These are phyloP conservation scores for Aspergillus heteromorphus DNA, from an alignment of 495 filamentous ascomycete genomes.

Conservation along the genomic window DNA sequence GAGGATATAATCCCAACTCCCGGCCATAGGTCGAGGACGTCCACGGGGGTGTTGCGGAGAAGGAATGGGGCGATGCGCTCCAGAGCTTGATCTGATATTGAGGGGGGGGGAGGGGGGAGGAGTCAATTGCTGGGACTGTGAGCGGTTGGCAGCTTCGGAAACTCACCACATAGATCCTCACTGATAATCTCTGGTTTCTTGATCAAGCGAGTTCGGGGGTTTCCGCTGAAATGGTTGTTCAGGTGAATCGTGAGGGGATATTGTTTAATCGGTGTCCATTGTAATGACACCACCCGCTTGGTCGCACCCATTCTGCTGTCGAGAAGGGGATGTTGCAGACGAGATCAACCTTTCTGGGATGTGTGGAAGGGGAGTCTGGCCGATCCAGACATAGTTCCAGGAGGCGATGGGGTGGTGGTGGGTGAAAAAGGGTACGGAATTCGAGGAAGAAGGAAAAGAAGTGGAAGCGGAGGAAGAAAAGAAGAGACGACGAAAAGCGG, in stretches of 20 bases:
- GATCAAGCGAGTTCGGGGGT: too few species aligned
- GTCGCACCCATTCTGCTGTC: too few species aligned
- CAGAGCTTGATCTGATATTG: slow-evolving; percentile 48
- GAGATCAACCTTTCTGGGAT: not conserved
- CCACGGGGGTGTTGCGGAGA: slow-evolving; percentile 58
- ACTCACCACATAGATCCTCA: slow-evolving; percentile 57
- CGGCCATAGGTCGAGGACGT: slow-evolving; percentile 82
- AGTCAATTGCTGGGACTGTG: not conserved
- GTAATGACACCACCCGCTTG: too few species aligned
- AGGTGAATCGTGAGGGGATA: slow-evolving; percentile 18
- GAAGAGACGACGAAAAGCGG: not conserved
- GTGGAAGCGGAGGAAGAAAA: not conserved
- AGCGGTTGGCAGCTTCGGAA: too few species aligned
- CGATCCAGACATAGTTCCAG: not conserved
- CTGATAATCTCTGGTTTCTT: slow-evolving; percentile 44
- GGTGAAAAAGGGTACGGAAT: not conserved
- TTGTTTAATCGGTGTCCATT: not conserved
- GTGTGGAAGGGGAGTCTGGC: not conserved
- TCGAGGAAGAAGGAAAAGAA: too few species aligned
- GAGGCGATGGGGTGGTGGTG: not conserved
- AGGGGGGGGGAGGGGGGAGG: not conserved
- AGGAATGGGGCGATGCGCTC: slow-evolving; percentile 55
- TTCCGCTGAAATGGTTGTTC: too few species aligned
- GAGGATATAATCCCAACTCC: slow-evolving; percentile 68
- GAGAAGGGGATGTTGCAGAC: not conserved